Evolutionary conservation across 164 flowering plant genomes (phyloP).

Genomic region (Hamamelis virginiana): DNA sequence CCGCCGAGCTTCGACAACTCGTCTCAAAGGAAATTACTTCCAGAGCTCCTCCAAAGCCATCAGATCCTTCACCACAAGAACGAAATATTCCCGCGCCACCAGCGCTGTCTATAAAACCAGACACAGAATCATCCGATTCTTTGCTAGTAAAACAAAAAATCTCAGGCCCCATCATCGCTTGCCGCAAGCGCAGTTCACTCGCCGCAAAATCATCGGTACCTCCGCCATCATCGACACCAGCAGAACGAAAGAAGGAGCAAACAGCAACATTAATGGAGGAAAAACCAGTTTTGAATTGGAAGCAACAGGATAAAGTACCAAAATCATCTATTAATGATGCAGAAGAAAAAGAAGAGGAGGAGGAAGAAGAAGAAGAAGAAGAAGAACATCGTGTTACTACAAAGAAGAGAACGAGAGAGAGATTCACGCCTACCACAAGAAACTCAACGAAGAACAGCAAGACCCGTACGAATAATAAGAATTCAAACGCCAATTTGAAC

Average conservation of each 20-base stretch:
- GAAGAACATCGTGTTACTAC: constrained; percentile 19
- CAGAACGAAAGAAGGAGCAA: neutral
- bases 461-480: constrained; percentile 9
- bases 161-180: constrained; percentile 7
- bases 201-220: constrained; percentile 6
- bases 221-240: constrained; percentile 2
- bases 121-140: constrained; percentile 5
- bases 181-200: constrained; percentile 26
- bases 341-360: no score
- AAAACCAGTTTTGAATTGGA: constrained; percentile 10
- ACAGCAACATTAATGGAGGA: constrained; percentile 3
- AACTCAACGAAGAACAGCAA: constrained; percentile 24
- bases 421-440: constrained; percentile 13
- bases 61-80: neutral
- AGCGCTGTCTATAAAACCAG: neutral
- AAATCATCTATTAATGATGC: neutral
- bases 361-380: no score
- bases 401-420: constrained; percentile 9
- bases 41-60: neutral
- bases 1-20: constrained; percentile 8
- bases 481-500: neutral
- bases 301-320: constrained; percentile 10
- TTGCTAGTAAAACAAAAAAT: constrained; percentile 4
- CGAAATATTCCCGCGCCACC: neutral
- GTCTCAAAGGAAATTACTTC: neutral